Evolutionary conservation across 208 protist species (phyloP).

Genomic region (Crithidia sp.): DNA sequence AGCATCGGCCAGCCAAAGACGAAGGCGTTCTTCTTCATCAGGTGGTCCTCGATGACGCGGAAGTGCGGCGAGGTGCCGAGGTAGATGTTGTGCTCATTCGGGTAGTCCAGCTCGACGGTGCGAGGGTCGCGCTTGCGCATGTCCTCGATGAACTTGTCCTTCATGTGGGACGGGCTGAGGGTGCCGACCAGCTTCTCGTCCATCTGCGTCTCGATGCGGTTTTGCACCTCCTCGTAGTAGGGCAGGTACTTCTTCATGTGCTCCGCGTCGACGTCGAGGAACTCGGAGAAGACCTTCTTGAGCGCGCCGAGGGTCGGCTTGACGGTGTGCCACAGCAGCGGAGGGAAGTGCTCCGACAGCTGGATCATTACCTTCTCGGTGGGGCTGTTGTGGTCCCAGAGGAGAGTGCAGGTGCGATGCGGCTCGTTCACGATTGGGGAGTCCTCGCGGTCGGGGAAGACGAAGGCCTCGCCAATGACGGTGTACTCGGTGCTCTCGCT

Average conservation of each 20-base stretch:
- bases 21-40: constrained; percentile 93
- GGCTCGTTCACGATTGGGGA: constrained; percentile 92
- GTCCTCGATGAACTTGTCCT: constrained; percentile 88
- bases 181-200: constrained; percentile 78
- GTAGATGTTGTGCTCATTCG: constrained; percentile 82
- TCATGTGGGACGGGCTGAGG: constrained; percentile 79
- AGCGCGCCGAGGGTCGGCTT: constrained; percentile 79
- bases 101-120: constrained; percentile 84
- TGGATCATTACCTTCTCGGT: constrained; percentile 92
- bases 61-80: constrained; percentile 86
- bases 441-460: constrained; percentile 90
- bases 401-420: constrained; percentile 67
- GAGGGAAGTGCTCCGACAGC: constrained; percentile 88
- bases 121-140: constrained; percentile 87
- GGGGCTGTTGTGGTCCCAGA: constrained; percentile 91
- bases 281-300: constrained; percentile 87
- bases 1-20: constrained; percentile 93
- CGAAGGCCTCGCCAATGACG: constrained; percentile 91
- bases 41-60: constrained; percentile 73
- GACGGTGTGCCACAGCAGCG: constrained; percentile 90
- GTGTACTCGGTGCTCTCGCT: constrained; percentile 88
- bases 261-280: constrained; percentile 89
- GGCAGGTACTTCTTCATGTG: constrained; percentile 92
- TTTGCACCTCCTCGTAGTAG: constrained; percentile 89
- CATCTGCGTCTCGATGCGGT: constrained; percentile 74